phyloP scores from a whole-genome alignment of 306 rosid species.

The Lotus japonicus region DNA sequence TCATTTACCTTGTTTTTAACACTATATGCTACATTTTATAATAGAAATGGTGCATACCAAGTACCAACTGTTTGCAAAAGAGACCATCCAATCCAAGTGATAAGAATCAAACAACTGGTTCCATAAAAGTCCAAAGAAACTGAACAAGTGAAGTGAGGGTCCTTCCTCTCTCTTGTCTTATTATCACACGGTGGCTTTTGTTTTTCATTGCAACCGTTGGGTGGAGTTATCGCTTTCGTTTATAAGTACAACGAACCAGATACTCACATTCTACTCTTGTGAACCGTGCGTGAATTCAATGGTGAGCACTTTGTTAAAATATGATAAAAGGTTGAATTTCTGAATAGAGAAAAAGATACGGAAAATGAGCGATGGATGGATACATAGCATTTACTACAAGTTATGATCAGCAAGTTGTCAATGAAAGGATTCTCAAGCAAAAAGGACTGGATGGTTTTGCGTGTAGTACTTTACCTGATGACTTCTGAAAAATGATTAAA shows the following conservation, averaged over 20 bases:
- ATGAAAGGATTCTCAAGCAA: conserved; percentile 6
- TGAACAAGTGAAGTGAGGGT: not conserved
- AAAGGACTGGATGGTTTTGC: not conserved
- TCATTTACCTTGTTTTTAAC: not conserved
- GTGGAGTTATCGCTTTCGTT: conserved; percentile 12
- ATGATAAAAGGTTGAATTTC: conserved; percentile 11
- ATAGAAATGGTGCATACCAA: not conserved
- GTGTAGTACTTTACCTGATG: not conserved
- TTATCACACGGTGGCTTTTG: not conserved
- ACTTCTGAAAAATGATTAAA: not conserved
- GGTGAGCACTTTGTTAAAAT: conserved; percentile 18
- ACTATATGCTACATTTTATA: not conserved
- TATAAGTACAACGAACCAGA: conserved; percentile 14
- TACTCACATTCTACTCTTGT: not conserved
- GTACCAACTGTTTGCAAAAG: not conserved
- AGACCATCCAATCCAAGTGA: not conserved
- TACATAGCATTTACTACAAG: not conserved
- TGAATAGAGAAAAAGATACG: not conserved
- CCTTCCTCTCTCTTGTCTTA: conserved; percentile 10
- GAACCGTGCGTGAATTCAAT: conserved; percentile 13
- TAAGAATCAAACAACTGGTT: conserved; percentile 14
- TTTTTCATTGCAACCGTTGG: conserved; percentile 16
- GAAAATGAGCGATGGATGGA: conserved; percentile 2
- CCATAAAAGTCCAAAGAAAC: not conserved
- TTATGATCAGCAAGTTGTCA: conserved; percentile 13